Evolutionary conservation across 148 eudicot species (phyloP), one percentile per base, ranked within the genome.

Genomic region (Tetragonia tetragonoides): DNA sequence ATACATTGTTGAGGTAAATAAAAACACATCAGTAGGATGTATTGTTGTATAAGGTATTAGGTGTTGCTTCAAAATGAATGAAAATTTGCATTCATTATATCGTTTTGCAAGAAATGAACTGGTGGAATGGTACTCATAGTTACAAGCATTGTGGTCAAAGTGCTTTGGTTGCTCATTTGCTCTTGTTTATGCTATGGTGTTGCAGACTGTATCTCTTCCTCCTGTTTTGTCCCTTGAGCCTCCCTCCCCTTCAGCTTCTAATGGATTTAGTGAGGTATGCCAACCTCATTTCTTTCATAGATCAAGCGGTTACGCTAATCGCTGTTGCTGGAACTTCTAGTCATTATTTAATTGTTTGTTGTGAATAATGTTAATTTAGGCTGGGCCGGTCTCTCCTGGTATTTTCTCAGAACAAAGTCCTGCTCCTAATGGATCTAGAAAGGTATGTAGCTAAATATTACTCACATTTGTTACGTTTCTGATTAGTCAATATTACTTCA

Each of bases 121-220:
- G 18, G 75, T 59, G 56, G 40, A 39, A 49, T 78, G 18, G 75
- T 28, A 28, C 34, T n/a, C 38, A 7, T 66, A 9, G 28, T 41
- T 15, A 9, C 64, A 18, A 34, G 59, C 8, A 40, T 39, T 61
- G 40, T 28, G 74, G 39, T 28, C 23, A 24, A 65, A 21, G 16
- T 17, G 56, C 24, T 70, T 34, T 68, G n/a, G n/a, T 57, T n/a
- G 20, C 17, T 44, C 28, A 1, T 21, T 12, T 4, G 7, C 17
- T 78, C 28, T 78, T 60, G 40, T 62, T 74, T 15, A 47, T 62
- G 67, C 56, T 79, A 37, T 72, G 21, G 53, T 71, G 41, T 70
- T 80, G 78, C 91, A 91, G 98, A 71, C 86, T 69, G 85, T 66
- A 44, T 91, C 94, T 59, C 79, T 89, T 78, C 92, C 95, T 70